Evolutionary conservation across 257 asterid genomes (phyloP).

Genomic region (Verbena officinalis): DNA sequence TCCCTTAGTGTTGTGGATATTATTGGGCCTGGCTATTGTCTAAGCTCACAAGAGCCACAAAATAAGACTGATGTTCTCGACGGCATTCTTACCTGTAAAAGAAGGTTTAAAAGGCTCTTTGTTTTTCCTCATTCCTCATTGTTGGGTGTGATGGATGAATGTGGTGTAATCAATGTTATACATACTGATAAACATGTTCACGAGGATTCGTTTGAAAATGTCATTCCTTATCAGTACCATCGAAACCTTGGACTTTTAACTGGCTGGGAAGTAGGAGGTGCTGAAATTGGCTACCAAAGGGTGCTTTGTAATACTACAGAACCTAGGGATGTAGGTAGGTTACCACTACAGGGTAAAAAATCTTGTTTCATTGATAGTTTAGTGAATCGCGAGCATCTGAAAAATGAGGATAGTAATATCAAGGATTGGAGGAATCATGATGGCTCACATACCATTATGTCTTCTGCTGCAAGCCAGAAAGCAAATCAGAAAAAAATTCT

Average conservation of each 20-base stretch:
- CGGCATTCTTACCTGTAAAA: constrained; percentile 40
- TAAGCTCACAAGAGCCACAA: constrained; percentile 37
- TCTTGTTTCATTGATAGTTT: constrained; percentile 30
- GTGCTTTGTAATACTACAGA: constrained; percentile 37
- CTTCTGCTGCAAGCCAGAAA: constrained; percentile 39
- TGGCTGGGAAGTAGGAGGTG: constrained; percentile 72
- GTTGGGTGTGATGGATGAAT: constrained; percentile 81
- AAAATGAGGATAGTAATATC: constrained; percentile 32
- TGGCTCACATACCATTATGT: constrained; percentile 34
- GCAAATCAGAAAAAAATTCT: constrained; percentile 38
- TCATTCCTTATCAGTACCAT: constrained; percentile 40
- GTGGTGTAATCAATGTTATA: constrained; percentile 61
- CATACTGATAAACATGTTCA: constrained; percentile 44
- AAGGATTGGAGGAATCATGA: constrained; percentile 36
- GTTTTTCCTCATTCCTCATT: constrained; percentile 61
- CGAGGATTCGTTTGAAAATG: constrained; percentile 42
- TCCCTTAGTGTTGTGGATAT: constrained; percentile 51
- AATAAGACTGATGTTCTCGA: constrained; percentile 30
- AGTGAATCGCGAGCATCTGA: constrained; percentile 30
- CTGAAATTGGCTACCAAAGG: constrained; percentile 83
- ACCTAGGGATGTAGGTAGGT: constrained; percentile 31
- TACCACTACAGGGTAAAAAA: constrained; percentile 28
- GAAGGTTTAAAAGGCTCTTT: constrained; percentile 67
- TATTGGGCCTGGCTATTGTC: constrained; percentile 39
- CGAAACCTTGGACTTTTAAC: constrained; percentile 58